phyloP scores from a whole-genome alignment of 2,329 filamentous ascomycete species.

The Diaporthe longicolla region DNA sequence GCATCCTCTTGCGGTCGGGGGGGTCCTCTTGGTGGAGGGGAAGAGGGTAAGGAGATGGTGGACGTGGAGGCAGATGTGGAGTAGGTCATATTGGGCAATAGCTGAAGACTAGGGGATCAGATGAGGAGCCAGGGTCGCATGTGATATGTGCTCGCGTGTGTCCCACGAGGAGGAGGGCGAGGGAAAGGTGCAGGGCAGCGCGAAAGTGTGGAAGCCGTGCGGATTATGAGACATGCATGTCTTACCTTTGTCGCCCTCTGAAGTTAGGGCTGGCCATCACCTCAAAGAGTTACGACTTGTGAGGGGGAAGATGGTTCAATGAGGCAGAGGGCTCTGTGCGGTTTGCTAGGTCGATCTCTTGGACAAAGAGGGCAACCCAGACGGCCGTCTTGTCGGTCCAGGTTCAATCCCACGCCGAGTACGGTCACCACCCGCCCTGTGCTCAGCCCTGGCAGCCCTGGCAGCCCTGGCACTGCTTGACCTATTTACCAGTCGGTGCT shows the following conservation, averaged over 20 bases:
- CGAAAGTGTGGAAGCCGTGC: constrained; percentile 2
- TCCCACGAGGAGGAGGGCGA: constrained; percentile 29
- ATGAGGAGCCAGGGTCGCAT: not conserved
- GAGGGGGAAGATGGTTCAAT: not conserved
- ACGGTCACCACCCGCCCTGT: not conserved
- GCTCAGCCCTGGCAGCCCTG: not conserved
- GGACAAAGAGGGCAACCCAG: constrained; percentile 25
- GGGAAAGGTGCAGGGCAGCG: not conserved
- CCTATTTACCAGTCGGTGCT: not conserved
- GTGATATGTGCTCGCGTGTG: constrained; percentile 20
- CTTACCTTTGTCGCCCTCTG: constrained; percentile 36
- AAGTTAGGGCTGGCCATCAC: constrained; percentile 14
- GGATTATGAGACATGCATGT: constrained; percentile 21
- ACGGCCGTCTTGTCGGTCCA: constrained; percentile 17
- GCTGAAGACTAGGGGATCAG: not conserved
- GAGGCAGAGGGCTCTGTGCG: constrained; percentile 4
- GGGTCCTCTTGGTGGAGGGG: constrained; percentile 30
- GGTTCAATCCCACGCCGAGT: not conserved
- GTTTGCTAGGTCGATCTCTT: constrained; percentile 1
- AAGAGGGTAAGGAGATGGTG: constrained; percentile 13
- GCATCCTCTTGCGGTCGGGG: constrained; percentile 11
- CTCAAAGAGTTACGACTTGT: constrained; percentile 9
- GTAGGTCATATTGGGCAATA: constrained; percentile 16
- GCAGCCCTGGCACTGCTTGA: not conserved
- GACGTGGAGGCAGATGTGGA: constrained; percentile 32